A percentile compares a stretch with the other conserved stretches of the same genome.
Evolutionary conservation across 139 green algal genomes (phyloP).

Genomic region (Chlorella sp.): DNA sequence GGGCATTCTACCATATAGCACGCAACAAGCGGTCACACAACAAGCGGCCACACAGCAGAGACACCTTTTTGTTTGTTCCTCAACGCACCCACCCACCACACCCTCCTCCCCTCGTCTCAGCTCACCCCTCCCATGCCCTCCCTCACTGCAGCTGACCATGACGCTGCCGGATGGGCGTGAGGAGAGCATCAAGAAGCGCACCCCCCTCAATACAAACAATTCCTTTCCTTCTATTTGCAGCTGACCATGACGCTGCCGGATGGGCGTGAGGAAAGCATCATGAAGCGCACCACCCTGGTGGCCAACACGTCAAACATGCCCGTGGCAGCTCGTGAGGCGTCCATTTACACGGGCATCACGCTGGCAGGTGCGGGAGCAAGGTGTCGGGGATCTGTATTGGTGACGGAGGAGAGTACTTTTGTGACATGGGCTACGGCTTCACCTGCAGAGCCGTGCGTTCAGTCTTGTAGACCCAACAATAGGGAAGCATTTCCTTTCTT

Average conservation of each 20-base stretch:
- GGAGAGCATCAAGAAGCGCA: constrained; percentile 98
- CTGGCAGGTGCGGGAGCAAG: constrained; percentile 72
- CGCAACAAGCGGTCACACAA: no score
- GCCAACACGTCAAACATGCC: constrained; percentile 99
- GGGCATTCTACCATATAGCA: no score
- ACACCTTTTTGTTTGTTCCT: no score
- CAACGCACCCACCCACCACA: neutral
- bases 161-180: constrained; percentile 96
- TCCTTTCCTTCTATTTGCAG: constrained; percentile 78
- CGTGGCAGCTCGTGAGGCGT: constrained; percentile 97
- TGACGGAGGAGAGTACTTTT: constrained; percentile 99
- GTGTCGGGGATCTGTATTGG: no score
- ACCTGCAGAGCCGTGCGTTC: no score
- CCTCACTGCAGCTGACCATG: constrained; percentile 83
- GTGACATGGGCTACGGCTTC: constrained; percentile 96
- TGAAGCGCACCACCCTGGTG: constrained; percentile 86
- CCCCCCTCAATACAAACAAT: constrained; percentile 9
- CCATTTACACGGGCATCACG: constrained; percentile 99
- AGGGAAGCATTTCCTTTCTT: no score
- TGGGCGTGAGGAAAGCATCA: constrained; percentile 97
- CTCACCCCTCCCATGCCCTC: neutral
- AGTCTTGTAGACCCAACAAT: no score
- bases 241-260: constrained; percentile 98
- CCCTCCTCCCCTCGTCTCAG: neutral
- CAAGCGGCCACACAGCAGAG: no score